A percentile compares a stretch with the other conserved stretches of the same genome.
phyloP scores from a whole-genome alignment of 495 filamentous ascomycete genomes.

The Jackrogersella minutella region DNA sequence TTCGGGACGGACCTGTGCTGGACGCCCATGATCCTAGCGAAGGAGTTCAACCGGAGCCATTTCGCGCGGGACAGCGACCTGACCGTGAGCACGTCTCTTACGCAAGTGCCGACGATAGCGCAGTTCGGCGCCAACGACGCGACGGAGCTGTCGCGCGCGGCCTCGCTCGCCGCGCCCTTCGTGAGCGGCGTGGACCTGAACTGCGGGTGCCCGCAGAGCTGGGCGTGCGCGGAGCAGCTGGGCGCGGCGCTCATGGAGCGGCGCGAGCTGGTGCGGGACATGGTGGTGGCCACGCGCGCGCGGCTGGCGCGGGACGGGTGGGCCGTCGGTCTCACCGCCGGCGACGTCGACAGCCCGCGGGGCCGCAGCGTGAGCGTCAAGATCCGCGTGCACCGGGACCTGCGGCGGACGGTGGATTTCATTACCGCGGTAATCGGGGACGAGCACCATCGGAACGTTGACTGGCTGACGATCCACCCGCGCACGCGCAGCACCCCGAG shows the following conservation, averaged over 20 bases:
- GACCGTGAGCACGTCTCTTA: constrained; percentile 25
- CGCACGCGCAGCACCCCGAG: constrained; percentile 63
- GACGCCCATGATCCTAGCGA: constrained; percentile 76
- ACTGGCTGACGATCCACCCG: constrained; percentile 72
- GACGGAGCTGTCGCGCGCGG: constrained; percentile 66
- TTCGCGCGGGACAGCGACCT: constrained; percentile 67
- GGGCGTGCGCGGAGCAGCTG: constrained; percentile 69
- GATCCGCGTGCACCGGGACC: constrained; percentile 69
- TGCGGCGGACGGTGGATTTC: constrained; percentile 60
- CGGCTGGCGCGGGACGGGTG: constrained; percentile 55
- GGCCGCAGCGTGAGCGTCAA: constrained; percentile 67
- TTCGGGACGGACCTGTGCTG: constrained; percentile 70
- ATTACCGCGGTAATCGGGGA: constrained; percentile 58
- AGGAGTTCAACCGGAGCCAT: constrained; percentile 69
- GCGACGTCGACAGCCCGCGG: constrained; percentile 41
- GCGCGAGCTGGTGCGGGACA: constrained; percentile 65
- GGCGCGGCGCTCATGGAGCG: constrained; percentile 70
- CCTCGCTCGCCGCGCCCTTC: constrained; percentile 65
- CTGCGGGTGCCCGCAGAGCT: constrained; percentile 74
- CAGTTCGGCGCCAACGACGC: constrained; percentile 68
- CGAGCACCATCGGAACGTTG: constrained; percentile 55
- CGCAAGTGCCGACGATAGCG: constrained; percentile 62
- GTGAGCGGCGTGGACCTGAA: constrained; percentile 71
- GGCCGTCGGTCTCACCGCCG: constrained; percentile 46
- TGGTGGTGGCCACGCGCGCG: constrained; percentile 61